A percentile compares a stretch with the other conserved stretches of the same genome.
phyloP scores from a whole-genome alignment of 2,329 filamentous ascomycete species.

The Coniella lustricola region DNA sequence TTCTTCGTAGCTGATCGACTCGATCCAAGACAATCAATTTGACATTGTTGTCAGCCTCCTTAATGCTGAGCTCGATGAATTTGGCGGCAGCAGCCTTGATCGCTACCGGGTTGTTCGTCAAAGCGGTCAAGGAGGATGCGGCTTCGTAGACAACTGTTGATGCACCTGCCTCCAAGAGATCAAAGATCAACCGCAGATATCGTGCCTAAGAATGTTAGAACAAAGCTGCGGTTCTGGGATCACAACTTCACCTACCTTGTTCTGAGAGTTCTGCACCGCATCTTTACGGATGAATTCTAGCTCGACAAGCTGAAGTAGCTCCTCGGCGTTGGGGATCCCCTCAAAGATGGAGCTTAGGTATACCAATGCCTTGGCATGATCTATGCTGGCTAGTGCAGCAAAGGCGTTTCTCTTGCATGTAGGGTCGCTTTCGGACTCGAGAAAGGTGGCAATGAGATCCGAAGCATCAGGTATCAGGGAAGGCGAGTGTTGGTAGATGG shows the following conservation, averaged over 20 bases:
- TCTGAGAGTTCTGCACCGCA: slow-evolving; percentile 86
- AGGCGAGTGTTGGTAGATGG: slow-evolving; percentile 86
- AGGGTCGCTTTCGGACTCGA: slow-evolving; percentile 83
- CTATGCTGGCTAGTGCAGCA: slow-evolving; percentile 81
- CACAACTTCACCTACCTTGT: slow-evolving; percentile 60
- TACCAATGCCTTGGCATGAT: slow-evolving; percentile 83
- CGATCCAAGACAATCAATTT: slow-evolving; percentile 96
- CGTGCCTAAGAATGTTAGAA: slow-evolving; percentile 53
- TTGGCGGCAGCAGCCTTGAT: slow-evolving; percentile 95
- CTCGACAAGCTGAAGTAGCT: slow-evolving; percentile 86
- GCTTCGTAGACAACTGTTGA: slow-evolving; percentile 98
- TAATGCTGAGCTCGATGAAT: slow-evolving; percentile 94
- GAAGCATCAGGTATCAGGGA: slow-evolving; percentile 90
- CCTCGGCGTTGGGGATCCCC: slow-evolving; percentile 87
- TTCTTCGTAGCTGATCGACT: slow-evolving; percentile 78
- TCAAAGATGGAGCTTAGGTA: slow-evolving; percentile 89
- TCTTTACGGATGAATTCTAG: slow-evolving; percentile 98
- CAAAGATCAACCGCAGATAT: slow-evolving; percentile 92
- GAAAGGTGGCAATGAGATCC: slow-evolving; percentile 82
- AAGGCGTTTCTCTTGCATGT: slow-evolving; percentile 99
- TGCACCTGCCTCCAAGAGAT: slow-evolving; percentile 84
- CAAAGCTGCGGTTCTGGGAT: background rate
- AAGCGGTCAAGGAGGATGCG: slow-evolving; percentile 84
- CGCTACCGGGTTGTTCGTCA: slow-evolving; percentile 94
- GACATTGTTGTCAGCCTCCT: slow-evolving; percentile 97